phyloP scores from a whole-genome alignment of 2,329 filamentous ascomycete genomes.

The Colletotrichum paranaense region DNA sequence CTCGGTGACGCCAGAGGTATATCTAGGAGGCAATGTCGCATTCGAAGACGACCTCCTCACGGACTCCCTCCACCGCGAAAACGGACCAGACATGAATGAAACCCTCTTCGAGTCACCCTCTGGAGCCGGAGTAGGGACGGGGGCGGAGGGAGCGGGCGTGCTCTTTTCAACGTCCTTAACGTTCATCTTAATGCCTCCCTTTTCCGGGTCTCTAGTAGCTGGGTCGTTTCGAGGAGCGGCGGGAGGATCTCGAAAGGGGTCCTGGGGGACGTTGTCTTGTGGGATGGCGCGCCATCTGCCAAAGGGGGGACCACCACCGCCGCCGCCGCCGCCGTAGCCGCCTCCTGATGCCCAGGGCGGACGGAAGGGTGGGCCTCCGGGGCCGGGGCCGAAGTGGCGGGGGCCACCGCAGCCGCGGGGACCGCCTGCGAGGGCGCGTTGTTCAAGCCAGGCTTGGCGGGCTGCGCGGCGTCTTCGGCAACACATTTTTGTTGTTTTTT shows the following conservation, averaged over 20 bases:
- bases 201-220: conserved; percentile 1
- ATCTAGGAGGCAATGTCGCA: conserved; percentile 11
- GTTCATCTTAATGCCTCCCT: background rate
- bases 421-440: conserved; percentile 5
- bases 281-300: conserved; percentile 11
- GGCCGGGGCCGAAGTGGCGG: background rate
- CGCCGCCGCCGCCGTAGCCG: background rate
- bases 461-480: conserved; percentile 29
- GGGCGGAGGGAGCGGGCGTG: background rate
- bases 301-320: background rate
- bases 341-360: background rate
- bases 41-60: conserved; percentile 9
- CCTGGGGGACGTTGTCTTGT: background rate
- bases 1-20: conserved; percentile 11
- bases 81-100: conserved; percentile 13
- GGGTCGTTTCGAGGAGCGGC: background rate
- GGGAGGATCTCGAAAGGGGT: background rate
- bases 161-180: background rate
- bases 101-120: background rate
- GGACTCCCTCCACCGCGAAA: conserved; percentile 10
- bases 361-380: background rate
- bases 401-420: background rate
- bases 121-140: background rate
- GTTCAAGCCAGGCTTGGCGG: conserved; percentile 30
- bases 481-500: background rate